Base-by-base conservation (phyloP, 1,284 basidiomycete species). In the Ceratobasidium sp. region DNA sequence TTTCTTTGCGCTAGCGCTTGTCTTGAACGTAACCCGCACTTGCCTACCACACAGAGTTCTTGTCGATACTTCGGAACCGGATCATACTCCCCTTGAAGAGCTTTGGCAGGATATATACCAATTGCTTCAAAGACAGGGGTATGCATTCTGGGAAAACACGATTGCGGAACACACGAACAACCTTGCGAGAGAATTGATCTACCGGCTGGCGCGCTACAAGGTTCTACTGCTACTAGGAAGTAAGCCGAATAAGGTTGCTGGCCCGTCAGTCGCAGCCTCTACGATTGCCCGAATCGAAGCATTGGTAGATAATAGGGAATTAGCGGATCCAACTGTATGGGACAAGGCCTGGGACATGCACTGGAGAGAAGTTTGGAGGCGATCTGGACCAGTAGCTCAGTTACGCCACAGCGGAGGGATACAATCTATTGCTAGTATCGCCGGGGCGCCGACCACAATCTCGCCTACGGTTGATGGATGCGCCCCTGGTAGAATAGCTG, bases 51-150 rank as follows among this genome's bases (percentile, higher is more conserved):
- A 11, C 33, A 4, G 33, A 36, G 11, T 4, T 11, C 33, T 36
- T 36, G 4, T 36, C 33, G 5, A 36, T 36, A 36, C 33, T 4
- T 11, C 33, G 33, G 11, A 36, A 5, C 11, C 27, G 21, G 47
- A 47, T 23, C n/a, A 6, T 7, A 58, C 4, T 11, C 11, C 11
- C 5, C 4, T 36, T 11, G 57, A 59, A 29, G 11, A n/a, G n/a
- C 29, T 59, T n/a, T 59, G 57, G 57, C 25, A 59, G 2, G 57
- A 59, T n/a, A 44, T 33, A 27, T 59, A 59, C 30, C 42, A 16
- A 19, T 29, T 59, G 6, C 27, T 36, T 36, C 33, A 36, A 2
- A n/a, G 14, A 19, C 3, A 29, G n/a, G 44, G 25, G 2, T 16
- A 30, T 19, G 41, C 36, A 9, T 59, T 59, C 30, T 19, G 57